phyloP scores from a whole-genome alignment of 2,329 filamentous ascomycete species.

The Alternaria brassicae region DNA sequence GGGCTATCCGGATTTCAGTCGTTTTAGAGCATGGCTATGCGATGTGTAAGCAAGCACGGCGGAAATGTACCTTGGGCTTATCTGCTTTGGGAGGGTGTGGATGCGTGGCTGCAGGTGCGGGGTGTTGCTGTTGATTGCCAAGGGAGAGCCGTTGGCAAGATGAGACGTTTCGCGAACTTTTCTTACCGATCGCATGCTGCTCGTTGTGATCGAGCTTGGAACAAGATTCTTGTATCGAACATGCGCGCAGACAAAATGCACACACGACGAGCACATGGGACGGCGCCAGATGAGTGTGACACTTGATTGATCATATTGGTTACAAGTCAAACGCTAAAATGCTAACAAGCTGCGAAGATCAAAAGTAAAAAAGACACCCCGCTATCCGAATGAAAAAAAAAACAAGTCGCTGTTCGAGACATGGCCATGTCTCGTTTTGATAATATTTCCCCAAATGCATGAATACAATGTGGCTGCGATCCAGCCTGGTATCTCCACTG shows the following conservation, averaged over 20 bases:
- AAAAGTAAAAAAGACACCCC: constrained; percentile 6
- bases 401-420: constrained; percentile 18
- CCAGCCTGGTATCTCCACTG: constrained; percentile 41
- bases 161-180: constrained; percentile 4
- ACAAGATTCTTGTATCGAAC: neutral
- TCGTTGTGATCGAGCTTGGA: too few relatives aligned
- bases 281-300: neutral
- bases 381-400: constrained; percentile 22
- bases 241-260: neutral
- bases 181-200: neutral
- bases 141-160: neutral
- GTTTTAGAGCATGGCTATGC: constrained; percentile 11
- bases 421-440: constrained; percentile 11
- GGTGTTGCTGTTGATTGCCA: constrained; percentile 13
- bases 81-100: constrained; percentile 11
- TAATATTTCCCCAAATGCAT: constrained; percentile 28
- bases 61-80: constrained; percentile 21
- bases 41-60: constrained; percentile 25
- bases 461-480: constrained; percentile 30
- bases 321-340: constrained; percentile 24
- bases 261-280: neutral
- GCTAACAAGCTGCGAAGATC: constrained; percentile 16
- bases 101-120: constrained; percentile 17
- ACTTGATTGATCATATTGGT: constrained; percentile 16
- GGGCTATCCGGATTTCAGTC: constrained; percentile 2